Evolutionary conservation across 2,329 filamentous ascomycete species (phyloP).

Genomic region (Periconia sp.): DNA sequence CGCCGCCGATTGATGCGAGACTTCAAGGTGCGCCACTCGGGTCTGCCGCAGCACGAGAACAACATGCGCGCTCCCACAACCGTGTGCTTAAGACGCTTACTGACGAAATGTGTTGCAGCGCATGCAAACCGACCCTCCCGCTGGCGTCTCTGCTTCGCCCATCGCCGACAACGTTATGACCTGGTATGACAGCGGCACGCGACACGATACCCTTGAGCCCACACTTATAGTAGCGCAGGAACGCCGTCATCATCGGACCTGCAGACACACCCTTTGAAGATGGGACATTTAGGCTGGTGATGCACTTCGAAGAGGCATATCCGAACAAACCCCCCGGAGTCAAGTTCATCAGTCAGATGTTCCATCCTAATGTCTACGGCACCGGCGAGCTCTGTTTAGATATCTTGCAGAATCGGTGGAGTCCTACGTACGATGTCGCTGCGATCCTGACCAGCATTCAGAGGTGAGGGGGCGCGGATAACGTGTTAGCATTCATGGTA

Average conservation of each 20-base stretch:
- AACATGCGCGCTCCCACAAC: conserved; percentile 2
- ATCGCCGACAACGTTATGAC: conserved; percentile 98
- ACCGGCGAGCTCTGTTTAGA: conserved; percentile 96
- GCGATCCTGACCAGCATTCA: conserved; percentile 97
- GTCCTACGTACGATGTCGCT: conserved; percentile 96
- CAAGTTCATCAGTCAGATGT: conserved; percentile 99
- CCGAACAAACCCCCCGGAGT: conserved; percentile 97
- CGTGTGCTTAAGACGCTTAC: conserved; percentile 2
- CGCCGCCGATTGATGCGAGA: conserved; percentile 97
- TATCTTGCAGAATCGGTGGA: conserved; percentile 98
- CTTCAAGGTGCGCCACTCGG: conserved; percentile 78
- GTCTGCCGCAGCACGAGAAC: conserved; percentile 1
- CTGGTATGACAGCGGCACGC: conserved; percentile 66
- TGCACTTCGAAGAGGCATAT: conserved; percentile 99
- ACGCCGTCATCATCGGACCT: conserved; percentile 96
- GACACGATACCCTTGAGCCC: conserved; percentile 17
- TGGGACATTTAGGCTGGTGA: conserved; percentile 94
- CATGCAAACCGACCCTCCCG: conserved; percentile 98
- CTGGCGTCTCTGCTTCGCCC: conserved; percentile 93
- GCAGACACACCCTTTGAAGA: conserved; percentile 98
- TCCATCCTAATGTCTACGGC: conserved; percentile 97
- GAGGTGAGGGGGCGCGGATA: conserved; percentile 64
- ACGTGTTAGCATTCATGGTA: background rate
- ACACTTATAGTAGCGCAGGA: conserved; percentile 65
- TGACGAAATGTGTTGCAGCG: conserved; percentile 62